These are phyloP conservation scores for Ramaria sp. DNA, from an alignment of 768 basidiomycete species.

Conservation along the genomic window DNA sequence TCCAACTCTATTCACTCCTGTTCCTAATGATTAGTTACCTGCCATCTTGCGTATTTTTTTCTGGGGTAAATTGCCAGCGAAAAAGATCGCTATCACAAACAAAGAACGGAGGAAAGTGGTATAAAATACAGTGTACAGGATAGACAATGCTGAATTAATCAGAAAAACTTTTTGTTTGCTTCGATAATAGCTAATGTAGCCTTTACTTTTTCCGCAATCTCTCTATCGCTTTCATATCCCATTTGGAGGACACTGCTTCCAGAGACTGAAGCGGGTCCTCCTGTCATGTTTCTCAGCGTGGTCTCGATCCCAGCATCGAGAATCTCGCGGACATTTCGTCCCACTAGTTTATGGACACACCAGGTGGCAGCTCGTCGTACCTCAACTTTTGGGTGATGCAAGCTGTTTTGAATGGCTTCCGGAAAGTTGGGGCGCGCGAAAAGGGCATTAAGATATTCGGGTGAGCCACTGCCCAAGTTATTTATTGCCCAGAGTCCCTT, in stretches of 20 bases:
- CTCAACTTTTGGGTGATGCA: conserved; percentile 48
- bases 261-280: conserved; percentile 21
- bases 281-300: conserved; percentile 32
- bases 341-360: conserved; percentile 48
- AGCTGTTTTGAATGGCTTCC: conserved; percentile 38
- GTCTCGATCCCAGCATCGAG: conserved; percentile 34
- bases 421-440: conserved; percentile 43
- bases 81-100: not conserved
- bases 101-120: not conserved
- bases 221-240: conserved; percentile 46
- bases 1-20: not conserved
- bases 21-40: too few relatives aligned
- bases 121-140: not conserved
- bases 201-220: conserved; percentile 46
- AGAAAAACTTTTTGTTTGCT: not conserved
- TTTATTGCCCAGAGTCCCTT: conserved; percentile 53
- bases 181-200: conserved; percentile 32
- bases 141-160: not conserved
- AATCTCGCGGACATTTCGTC: conserved; percentile 27
- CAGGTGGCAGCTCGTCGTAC: conserved; percentile 50
- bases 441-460: conserved; percentile 39
- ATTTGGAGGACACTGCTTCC: conserved; percentile 22
- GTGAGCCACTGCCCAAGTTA: conserved; percentile 54
- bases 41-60: too few relatives aligned
- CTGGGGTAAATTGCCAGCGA: too few relatives aligned